A percentile compares a stretch with the other conserved stretches of the same genome.
These are phyloP conservation scores for Venturia aucupariae DNA, from an alignment of 2,329 filamentous ascomycete species.

Conservation along the genomic window DNA sequence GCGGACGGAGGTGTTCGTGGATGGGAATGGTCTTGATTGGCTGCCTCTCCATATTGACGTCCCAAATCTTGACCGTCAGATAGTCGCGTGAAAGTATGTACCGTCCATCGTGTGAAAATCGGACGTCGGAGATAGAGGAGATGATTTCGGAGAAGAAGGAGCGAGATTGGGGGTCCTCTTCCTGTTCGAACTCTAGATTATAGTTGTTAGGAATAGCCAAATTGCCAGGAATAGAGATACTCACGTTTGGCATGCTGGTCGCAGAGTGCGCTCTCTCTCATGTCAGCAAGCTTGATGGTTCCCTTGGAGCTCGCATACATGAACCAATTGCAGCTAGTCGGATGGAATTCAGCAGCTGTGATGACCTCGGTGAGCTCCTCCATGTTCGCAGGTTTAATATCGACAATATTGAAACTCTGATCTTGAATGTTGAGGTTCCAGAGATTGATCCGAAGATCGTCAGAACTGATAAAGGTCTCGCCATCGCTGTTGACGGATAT, in stretches of 20 bases:
- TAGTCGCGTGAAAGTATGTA: slow-evolving; percentile 98
- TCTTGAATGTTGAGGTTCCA: slow-evolving; percentile 99
- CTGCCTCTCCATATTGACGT: slow-evolving; percentile 97
- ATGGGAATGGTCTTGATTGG: slow-evolving; percentile 98
- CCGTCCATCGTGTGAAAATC: slow-evolving; percentile 90
- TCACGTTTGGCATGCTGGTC: slow-evolving; percentile 92
- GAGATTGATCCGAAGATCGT: slow-evolving; percentile 93
- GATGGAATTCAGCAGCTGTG: slow-evolving; percentile 95
- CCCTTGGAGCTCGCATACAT: slow-evolving; percentile 99
- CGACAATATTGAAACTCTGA: slow-evolving; percentile 99
- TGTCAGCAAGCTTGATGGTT: slow-evolving; percentile 96
- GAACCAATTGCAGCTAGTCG: slow-evolving; percentile 97
- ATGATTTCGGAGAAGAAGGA: slow-evolving; percentile 99
- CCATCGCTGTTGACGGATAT: slow-evolving; percentile 99
- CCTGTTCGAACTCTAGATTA: slow-evolving; percentile 84
- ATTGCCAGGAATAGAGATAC: slow-evolving; percentile 26
- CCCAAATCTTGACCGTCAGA: slow-evolving; percentile 98
- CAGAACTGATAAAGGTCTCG: slow-evolving; percentile 98
- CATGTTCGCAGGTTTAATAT: slow-evolving; percentile 99
- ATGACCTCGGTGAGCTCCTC: slow-evolving; percentile 98
- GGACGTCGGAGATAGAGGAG: slow-evolving; percentile 96
- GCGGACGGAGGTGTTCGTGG: slow-evolving; percentile 88
- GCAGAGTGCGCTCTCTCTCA: slow-evolving; percentile 93
- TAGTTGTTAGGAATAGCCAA: slow-evolving; percentile 16
- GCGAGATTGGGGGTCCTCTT: slow-evolving; percentile 91